Evolutionary conservation across 2,329 filamentous ascomycete genomes (phyloP), one percentile per base, ranked within the genome.

Genomic region (Aspergillus quadrilineatus): DNA sequence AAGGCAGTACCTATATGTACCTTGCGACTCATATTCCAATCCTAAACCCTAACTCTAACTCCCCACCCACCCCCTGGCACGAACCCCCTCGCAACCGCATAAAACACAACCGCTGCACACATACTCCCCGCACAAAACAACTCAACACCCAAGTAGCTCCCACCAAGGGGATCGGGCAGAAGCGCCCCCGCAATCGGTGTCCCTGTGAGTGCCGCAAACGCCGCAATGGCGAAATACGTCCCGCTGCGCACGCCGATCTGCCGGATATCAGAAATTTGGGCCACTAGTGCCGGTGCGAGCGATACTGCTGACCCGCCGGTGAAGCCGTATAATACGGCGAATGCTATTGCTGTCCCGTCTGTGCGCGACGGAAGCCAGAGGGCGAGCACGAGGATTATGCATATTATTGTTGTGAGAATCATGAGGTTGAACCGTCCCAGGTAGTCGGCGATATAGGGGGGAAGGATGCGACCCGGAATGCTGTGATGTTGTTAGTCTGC

Each of bases 171-270:
- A 50, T 67, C 60, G 1, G 65, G 63, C 6, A 68, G 61, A 47
- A 69, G 49, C 10, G 67, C 67, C 17, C 67, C 67, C 1, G 64
- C 67, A 56, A 69, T 69, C 2, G 67, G 67, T 4, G 64, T 67
- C 5, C 67, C 67, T 4, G 84, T 85, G 50, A 92, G 73, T 1
- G 85, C 86, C 4, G 85, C 87, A 32, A 91, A 74, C 1, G 84
- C 80, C 55, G 85, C 78, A 46, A 86, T 69, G 14, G 83, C 80
- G 67, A 88, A 89, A 28, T 84, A 79, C 0, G 82, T 80, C 0
- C 89, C 89, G 2, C 81, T 85, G 5, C 89, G 79, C 1, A 86
- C 81, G 12, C 89, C 89, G 34, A 92, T 86, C 68, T 89, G 80
- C 17, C 83, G 78, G 37, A 90, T 81, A 45, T 89, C 86, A 1